A percentile compares a stretch with the other conserved stretches of the same genome.
phyloP scores from a whole-genome alignment of 305 asterid genomes.

The Plantago coronopus region DNA sequence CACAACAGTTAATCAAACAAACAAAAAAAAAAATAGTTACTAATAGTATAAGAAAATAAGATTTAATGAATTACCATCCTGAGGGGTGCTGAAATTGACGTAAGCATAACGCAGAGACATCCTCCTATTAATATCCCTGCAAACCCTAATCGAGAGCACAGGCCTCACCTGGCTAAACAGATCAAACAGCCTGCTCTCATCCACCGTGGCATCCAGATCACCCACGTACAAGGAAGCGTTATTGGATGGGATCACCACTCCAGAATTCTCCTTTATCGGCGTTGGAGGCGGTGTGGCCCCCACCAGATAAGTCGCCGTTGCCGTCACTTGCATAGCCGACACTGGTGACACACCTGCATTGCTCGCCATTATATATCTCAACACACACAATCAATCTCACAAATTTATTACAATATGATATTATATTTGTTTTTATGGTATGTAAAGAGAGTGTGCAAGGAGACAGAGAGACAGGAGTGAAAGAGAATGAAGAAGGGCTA shows the following conservation, averaged over 20 bases:
- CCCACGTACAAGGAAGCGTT: constrained; percentile 54
- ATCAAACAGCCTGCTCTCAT: constrained; percentile 52
- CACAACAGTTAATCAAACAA: too few species aligned
- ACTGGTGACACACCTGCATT: too few species aligned
- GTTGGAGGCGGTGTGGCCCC: neutral
- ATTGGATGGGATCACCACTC: constrained; percentile 19
- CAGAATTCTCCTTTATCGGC: neutral
- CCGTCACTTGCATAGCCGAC: too few species aligned
- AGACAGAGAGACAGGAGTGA: too few species aligned
- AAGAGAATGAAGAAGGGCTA: too few species aligned
- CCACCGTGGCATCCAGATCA: constrained; percentile 56
- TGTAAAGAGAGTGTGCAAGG: too few species aligned
- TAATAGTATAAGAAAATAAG: too few species aligned
- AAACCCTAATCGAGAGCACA: constrained; percentile 64
- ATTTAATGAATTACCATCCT: constrained; percentile 46
- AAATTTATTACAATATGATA: too few species aligned
- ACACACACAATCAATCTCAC: too few species aligned
- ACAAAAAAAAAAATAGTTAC: neutral
- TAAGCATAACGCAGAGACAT: constrained; percentile 71
- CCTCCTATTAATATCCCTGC: constrained; percentile 52
- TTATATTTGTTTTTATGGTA: too few species aligned
- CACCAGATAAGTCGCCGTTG: neutral
- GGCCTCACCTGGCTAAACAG: constrained; percentile 61
- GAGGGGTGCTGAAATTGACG: constrained; percentile 56
- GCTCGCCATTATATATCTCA: too few species aligned